Conservation (phyloP, 495 filamentous ascomycete genomes). For the Tuber indicum region DNA sequence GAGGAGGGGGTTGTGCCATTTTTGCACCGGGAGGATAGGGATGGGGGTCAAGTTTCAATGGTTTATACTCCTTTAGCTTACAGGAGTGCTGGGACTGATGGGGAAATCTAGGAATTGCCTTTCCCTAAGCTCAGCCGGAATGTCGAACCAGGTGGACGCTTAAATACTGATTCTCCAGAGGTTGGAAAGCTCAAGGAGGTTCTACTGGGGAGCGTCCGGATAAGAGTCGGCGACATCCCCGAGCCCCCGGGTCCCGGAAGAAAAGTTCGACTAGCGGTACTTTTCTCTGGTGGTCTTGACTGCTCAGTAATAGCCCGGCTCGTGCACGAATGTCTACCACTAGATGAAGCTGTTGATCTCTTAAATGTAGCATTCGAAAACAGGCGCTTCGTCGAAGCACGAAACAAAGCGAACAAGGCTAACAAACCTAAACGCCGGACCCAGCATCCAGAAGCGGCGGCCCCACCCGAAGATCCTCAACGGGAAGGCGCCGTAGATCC, state of each 20-base stretch:
- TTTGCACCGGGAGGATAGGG: conserved; percentile 20
- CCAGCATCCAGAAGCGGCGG: not conserved
- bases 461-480: conserved; percentile 14
- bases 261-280: conserved; percentile 56
- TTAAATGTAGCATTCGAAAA: conserved; percentile 98
- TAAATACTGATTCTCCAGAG: conserved; percentile 50
- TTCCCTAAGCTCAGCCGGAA: conserved; percentile 6
- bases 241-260: conserved; percentile 46
- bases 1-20: conserved; percentile 21
- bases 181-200: conserved; percentile 53
- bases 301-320: conserved; percentile 82
- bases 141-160: conserved; percentile 18
- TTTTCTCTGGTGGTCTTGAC: conserved; percentile 93
- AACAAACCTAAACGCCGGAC: conserved; percentile 26
- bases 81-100: conserved; percentile 37
- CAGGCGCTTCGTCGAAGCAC: conserved; percentile 59
- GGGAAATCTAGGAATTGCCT: conserved; percentile 46
- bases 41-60: conserved; percentile 37
- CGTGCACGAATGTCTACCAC: conserved; percentile 68
- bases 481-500: conserved; percentile 34
- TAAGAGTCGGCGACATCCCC: conserved; percentile 64
- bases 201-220: conserved; percentile 58
- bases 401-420: conserved; percentile 28
- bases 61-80: conserved; percentile 33
- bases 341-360: conserved; percentile 66